Percentiles rank a stretch among this genome's conserved stretches.
phyloP scores from a whole-genome alignment of 2,329 filamentous ascomycete genomes.

The Alternaria tenuissima region DNA sequence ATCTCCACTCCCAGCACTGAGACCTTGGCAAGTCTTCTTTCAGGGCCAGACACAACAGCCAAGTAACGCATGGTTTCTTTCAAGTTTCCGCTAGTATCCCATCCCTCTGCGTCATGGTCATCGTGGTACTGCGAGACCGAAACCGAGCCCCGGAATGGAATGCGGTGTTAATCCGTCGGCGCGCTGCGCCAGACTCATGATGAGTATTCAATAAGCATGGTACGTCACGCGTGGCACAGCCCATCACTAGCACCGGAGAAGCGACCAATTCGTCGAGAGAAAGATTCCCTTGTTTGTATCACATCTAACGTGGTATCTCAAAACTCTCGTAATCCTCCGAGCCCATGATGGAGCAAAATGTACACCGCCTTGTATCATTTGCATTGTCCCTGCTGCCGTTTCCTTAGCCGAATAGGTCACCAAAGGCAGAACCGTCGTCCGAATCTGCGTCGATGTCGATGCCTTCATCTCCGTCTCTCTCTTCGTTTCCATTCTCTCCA shows the following conservation, averaged over 20 bases:
- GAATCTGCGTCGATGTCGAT: slow-evolving; percentile 19
- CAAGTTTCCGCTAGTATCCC: not conserved
- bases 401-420: not conserved
- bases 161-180: not conserved
- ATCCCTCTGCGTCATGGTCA: not conserved
- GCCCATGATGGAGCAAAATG: not conserved
- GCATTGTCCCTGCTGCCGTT: fast-evolving
- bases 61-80: not conserved
- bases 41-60: not conserved
- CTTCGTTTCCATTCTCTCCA: slow-evolving; percentile 8
- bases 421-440: slow-evolving; percentile 5
- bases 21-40: not conserved
- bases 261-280: not conserved
- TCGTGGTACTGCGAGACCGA: not conserved
- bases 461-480: slow-evolving; percentile 5
- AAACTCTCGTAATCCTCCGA: not conserved
- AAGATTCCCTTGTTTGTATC: not conserved
- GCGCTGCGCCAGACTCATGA: too few relatives aligned
- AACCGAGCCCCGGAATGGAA: not conserved
- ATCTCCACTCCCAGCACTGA: not conserved
- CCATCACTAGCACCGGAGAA: not conserved
- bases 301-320: not conserved
- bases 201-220: not conserved
- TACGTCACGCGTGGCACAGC: not conserved
- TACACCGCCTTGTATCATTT: not conserved